Evolutionary conservation across 1,284 basidiomycete species (phyloP).

Genomic region (Microbotryum saponariae): DNA sequence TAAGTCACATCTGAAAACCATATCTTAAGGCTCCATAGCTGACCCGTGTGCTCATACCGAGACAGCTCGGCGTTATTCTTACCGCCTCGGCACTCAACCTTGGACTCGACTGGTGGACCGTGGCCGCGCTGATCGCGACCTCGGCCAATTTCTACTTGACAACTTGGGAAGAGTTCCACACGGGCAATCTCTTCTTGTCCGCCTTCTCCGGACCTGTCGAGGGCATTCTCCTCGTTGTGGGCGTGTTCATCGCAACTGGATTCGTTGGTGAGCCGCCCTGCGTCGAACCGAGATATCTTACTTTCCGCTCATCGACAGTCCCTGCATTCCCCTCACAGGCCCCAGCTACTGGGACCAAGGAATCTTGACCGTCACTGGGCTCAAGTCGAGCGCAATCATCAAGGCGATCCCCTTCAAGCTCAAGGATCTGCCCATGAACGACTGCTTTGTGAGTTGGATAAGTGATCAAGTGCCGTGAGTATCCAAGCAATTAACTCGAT

Average conservation of each 20-base stretch:
- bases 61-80: conserved; percentile 65
- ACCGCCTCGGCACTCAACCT: conserved; percentile 78
- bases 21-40: background rate
- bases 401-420: conserved; percentile 35
- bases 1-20: conserved; percentile 35
- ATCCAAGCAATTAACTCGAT: no score
- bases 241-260: conserved; percentile 70
- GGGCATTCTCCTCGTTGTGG: conserved; percentile 80
- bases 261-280: conserved; percentile 50
- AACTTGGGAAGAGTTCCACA: conserved; percentile 98
- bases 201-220: conserved; percentile 94
- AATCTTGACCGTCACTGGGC: conserved; percentile 55
- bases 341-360: conserved; percentile 76
- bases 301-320: background rate
- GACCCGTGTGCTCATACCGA: conserved; percentile 42
- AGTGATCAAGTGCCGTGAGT: no score
- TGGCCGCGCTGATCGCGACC: conserved; percentile 74
- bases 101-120: conserved; percentile 94
- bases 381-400: conserved; percentile 41
- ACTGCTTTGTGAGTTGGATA: conserved; percentile 53
- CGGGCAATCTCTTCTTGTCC: conserved; percentile 80
- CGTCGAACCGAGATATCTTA: background rate
- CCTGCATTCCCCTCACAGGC: conserved; percentile 20
- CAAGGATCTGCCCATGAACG: conserved; percentile 66
- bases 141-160: conserved; percentile 89